Evolutionary conservation across 139 green algal genomes (phyloP), one percentile per base, ranked within the genome.

Genomic region (Bryopsis sp.): DNA sequence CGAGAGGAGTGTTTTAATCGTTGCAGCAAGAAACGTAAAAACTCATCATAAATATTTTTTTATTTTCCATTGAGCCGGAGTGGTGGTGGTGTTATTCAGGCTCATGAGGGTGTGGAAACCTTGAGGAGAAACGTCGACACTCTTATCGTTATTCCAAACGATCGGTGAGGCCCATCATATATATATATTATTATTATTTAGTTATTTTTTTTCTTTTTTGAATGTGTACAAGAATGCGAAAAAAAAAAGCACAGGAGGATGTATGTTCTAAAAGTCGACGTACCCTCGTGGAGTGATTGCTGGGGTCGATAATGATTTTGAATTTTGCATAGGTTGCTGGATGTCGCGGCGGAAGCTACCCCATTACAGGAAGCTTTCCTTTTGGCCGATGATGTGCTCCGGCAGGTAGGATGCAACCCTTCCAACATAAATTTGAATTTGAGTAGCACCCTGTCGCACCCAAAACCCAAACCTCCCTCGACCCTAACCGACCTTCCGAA

Each of bases 381-480:
- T 29, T 76, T 97, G 34, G 93, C 94, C 1, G 94, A 99, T 71
- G 92, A 97, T 72, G 93, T 99, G 66, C 81, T 99, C 64, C 74
- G 92, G 24, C 91, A 97, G 85, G 88, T 69, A 32, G 7, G 37
- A 50, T 33, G 54, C 54, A 63, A 36, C 22, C 24, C n/a, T 63
- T 15, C 54, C 22, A 19, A 32, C 22, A 15, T 8, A 63, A 19
- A 63, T 28, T 36, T 8, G 11, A 19, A 63, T 19, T 50, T 11
- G 11, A 50, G 15, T 50, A 19, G 43, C 43, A 33, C n/a, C n/a
- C n/a, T n/a, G n/a, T n/a, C n/a, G n/a, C n/a, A n/a, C n/a, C n/a
- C n/a, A n/a, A n/a, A n/a, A n/a, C n/a, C n/a, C n/a, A n/a, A n/a
- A n/a, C n/a, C n/a, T n/a, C n/a, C n/a, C n/a, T n/a, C n/a, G n/a